Evolutionary conservation across 2,329 filamentous ascomycete genomes (phyloP).

Genomic region (Cytospora paraplurivora): DNA sequence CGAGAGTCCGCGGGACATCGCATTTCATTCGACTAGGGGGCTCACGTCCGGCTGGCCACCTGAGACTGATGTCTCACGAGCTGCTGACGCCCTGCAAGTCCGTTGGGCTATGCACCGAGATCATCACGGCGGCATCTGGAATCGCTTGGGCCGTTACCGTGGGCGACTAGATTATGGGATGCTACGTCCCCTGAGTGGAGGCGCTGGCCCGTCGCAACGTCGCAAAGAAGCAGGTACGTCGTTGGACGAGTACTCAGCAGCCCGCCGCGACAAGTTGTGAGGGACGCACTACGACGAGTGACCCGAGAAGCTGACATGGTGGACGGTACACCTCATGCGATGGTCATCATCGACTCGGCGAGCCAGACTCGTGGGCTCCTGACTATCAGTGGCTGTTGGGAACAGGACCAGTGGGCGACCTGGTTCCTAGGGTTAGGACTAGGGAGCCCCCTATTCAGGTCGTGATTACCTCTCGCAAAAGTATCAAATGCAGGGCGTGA

Average conservation of each 20-base stretch:
- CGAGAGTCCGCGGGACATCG: not conserved
- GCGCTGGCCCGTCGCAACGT: conserved; percentile 6
- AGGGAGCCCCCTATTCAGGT: not conserved
- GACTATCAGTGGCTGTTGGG: not conserved
- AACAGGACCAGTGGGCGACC: not conserved
- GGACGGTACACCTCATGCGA: not conserved
- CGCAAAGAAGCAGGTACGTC: conserved; percentile 7
- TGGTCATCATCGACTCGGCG: not conserved
- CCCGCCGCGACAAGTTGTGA: not conserved
- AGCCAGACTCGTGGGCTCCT: not conserved
- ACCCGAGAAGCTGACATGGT: not conserved
- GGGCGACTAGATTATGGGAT: not conserved
- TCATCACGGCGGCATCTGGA: not conserved
- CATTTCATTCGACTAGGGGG: not conserved
- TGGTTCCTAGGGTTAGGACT: not conserved
- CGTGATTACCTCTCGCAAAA: not conserved
- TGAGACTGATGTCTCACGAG: conserved; percentile 6
- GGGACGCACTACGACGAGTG: not conserved
- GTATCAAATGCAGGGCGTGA: not conserved
- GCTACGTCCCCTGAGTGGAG: not conserved
- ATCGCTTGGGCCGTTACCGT: not conserved
- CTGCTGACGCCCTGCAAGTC: not conserved
- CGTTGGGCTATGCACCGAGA: not conserved
- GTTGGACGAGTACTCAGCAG: not conserved
- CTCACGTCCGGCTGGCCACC: not conserved